These are phyloP conservation scores for Camelina sativa DNA, from an alignment of 345 rosid species.

Conservation along the genomic window DNA sequence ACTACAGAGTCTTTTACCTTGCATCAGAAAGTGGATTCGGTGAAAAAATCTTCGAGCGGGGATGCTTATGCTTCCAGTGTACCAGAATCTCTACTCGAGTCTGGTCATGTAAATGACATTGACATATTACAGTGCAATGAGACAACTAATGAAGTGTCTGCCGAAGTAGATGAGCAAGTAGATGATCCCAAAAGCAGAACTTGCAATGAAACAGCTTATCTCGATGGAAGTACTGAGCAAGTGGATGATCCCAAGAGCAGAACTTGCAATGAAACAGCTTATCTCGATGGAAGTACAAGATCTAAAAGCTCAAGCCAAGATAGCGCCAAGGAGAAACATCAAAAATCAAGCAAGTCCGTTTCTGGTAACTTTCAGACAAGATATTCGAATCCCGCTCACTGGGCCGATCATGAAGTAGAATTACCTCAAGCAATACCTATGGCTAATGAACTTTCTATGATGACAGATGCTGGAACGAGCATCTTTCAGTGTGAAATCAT, in stretches of 20 bases:
- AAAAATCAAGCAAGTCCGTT: conserved; percentile 36
- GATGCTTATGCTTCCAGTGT: conserved; percentile 29
- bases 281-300: conserved; percentile 41
- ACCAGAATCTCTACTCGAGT: conserved; percentile 29
- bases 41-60: conserved; percentile 21
- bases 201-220: too few species aligned
- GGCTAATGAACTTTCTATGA: conserved; percentile 27
- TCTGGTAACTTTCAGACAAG: conserved; percentile 14
- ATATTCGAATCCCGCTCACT: conserved; percentile 28
- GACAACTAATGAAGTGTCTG: conserved; percentile 21
- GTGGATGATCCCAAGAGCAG: too few species aligned
- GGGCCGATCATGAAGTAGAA: conserved; percentile 23
- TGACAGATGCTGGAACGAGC: conserved; percentile 17
- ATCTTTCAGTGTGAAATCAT: conserved; percentile 30
- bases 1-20: conserved; percentile 30
- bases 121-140: conserved; percentile 23
- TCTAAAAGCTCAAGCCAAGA: conserved; percentile 42
- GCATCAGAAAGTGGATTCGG: conserved; percentile 23
- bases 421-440: conserved; percentile 15
- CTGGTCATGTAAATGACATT: conserved; percentile 33
- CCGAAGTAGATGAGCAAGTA: conserved; percentile 41
- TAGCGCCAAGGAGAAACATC: conserved; percentile 40
- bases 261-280: too few species aligned
- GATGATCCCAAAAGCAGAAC: too few species aligned
- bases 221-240: too few species aligned